Base-by-base conservation (phyloP, 176 grass and related monocot genomes). In the Elymus sibiricus region DNA sequence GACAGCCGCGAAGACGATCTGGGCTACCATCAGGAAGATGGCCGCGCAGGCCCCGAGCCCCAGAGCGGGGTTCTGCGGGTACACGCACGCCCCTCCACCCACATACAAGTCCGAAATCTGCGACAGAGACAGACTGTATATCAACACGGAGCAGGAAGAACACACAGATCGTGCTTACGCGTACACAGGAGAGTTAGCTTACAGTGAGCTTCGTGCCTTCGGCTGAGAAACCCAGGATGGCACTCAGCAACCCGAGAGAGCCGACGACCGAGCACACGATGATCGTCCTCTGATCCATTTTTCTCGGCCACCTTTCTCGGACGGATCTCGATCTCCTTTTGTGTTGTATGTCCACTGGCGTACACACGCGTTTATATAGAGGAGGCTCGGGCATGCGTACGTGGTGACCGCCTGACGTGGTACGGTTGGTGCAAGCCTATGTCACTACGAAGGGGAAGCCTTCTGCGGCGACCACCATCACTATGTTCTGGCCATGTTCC, bases 201-300 rank as follows among this genome's bases (percentile, higher is more conserved):
- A 89, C 88, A 9, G 38, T 59, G 4, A 69, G 61, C n/a, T 85
- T 89, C 2, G 76, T 51, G 9, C 82, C 82, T n/a, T 90, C 88
- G 5, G 70, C 88, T 4, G 82, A 16, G 83, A 90, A 90, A 1
- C 61, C 78, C 22, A 82, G 43, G 78, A 90, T 60, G 78, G 72
- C 83, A 4, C 88, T 90, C 3, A 90, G 10, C 63, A 90, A 0
- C 11, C 88, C 88, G 7, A 86, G 78, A 9, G 70, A 82, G 1
- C 88, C 88, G 8, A 78, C 63, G 7, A 82, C 78, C 0, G 71
- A 51, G 39, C 24, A 81, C 62, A 86, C 78, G 47, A 78, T 71
- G 49, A 71, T 77, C 17, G 13, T 9, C 3, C 8, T 77, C 83
- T 70, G 62, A 11, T 90, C 78, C 78, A 80, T 64, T 22, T 51